Evolutionary conservation across 805 yeast species (phyloP), one percentile per base, ranked within the genome.

Genomic region (Candida awuae): DNA sequence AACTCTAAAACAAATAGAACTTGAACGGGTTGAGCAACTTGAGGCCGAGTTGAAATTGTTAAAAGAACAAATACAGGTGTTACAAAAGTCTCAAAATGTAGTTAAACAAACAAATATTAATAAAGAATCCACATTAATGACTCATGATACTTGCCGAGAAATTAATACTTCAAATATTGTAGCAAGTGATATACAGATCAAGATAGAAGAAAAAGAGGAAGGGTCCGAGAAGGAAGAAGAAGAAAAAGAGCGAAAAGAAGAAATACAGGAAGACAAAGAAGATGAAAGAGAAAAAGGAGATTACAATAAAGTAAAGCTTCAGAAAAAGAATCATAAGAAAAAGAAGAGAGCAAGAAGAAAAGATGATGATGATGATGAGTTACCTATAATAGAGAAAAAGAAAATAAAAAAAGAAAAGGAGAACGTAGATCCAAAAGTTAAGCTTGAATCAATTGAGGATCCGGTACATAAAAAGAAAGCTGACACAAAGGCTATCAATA

Each of bases 231-330:
- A 19, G 18, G 18, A 37, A 37, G 28, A 32, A 28, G 34, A 22
- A 38, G 32, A 38, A 34, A 54, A 44, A 22, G 48, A 44, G 13
- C 46, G 44, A 8, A 53, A 52, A 16, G 54, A 45, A 15, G 42
- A 37, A 13, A 45, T 44, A 9, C 55, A 53, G 17, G 52, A 42
- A 19, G 55, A 52, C 2, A 56, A 52, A 21, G 34, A 33, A 19
- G 38, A 44, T 16, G 32, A 37, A 21, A 39, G 35, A 29, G 18
- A 33, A 32, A 23, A 32, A 37, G 10, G 26, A 27, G 28, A 21
- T 21, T 17, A 32, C 20, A n/a, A 14, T 16, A n/a, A 38, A 29
- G 27, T 32, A 28, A 27, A n/a, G n/a, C n/a, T n/a, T n/a, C n/a
- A n/a, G n/a, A n/a, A n/a, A n/a, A n/a, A n/a, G n/a, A n/a, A n/a